phyloP scores from a whole-genome alignment of 1,284 basidiomycete species.

The Hortiboletus rubellus region DNA sequence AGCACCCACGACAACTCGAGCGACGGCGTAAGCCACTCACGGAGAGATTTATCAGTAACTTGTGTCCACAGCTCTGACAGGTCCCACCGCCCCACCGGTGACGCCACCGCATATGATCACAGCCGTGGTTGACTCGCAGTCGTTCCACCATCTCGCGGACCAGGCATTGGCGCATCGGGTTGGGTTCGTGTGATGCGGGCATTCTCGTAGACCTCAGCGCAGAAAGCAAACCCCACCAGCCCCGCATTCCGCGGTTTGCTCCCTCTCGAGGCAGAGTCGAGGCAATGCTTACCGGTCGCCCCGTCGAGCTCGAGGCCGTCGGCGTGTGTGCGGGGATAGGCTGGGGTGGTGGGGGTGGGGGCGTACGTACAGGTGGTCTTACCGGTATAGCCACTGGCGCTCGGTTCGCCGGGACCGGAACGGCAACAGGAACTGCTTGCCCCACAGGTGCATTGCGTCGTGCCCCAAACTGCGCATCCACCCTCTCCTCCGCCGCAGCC shows the following conservation, averaged over 20 bases:
- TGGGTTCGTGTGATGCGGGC: too few species aligned
- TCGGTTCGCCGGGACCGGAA: background rate
- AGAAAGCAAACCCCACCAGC: background rate
- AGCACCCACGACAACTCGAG: background rate
- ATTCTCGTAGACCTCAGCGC: too few species aligned
- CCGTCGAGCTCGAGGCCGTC: background rate
- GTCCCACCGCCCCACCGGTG: slow-evolving; percentile 30
- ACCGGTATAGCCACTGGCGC: background rate
- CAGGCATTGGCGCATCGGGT: slow-evolving; percentile 18
- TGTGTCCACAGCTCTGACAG: slow-evolving; percentile 38
- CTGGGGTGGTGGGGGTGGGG: background rate
- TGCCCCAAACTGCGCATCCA: slow-evolving; percentile 26
- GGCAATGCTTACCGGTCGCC: background rate
- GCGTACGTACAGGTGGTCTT: background rate
- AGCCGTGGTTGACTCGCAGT: slow-evolving; percentile 41
- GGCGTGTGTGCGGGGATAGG: background rate
- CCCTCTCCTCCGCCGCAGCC: slow-evolving; percentile 34
- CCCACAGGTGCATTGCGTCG: slow-evolving; percentile 10
- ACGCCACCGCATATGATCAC: slow-evolving; percentile 32
- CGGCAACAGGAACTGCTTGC: background rate
- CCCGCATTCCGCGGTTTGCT: background rate
- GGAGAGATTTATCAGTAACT: slow-evolving; percentile 35
- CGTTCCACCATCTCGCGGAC: slow-evolving; percentile 36
- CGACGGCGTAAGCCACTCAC: slow-evolving; percentile 29
- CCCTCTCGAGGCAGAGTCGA: background rate